Evolutionary conservation across 306 rosid species (phyloP), one percentile per base, ranked within the genome.

Genomic region (Vigna unguiculata): DNA sequence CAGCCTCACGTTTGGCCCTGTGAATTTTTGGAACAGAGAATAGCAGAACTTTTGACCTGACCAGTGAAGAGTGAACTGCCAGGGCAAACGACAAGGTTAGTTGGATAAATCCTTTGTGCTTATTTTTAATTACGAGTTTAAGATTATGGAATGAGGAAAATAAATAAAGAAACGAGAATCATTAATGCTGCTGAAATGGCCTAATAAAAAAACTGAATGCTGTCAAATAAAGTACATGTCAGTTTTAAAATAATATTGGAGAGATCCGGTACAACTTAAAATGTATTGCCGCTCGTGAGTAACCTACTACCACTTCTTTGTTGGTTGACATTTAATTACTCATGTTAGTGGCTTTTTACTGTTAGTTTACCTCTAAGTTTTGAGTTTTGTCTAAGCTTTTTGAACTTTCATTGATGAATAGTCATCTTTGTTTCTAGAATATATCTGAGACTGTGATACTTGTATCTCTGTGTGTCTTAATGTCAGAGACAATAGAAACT

Each of bases 291-390:
- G 64, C 93, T 81, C 89, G 94, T 91, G 96, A 93, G 81, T 79
- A 86, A 80, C 91, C 91, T 83, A 86, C 85, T 74, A 77, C 91
- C 84, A 76, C 85, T 79, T 83, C 85, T 91, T 88, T 93, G 78
- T 80, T 91, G 82, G 93, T 90, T 88, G 96, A 80, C 90, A 85
- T 82, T 88, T 88, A 87, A 79, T 85, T 83, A 65, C 71, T 82
- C 76, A 69, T 76, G 75, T 61, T 38, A 79, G 67, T 81, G 78
- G 69, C 81, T 83, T 75, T 59, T 72, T 62, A 57, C 81, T 61
- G 76, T 78, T 83, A 83, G 21, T 79, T 73, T 78, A 52, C 76
- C 25, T 65, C 19, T 62, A 17, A 40, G 68, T 80, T 75, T 79
- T 73, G 81, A 83, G 76, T 72, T 63, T 69, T 68, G 9, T 70